Percentiles rank a stretch among this genome's conserved stretches.
phyloP scores from a whole-genome alignment of 768 basidiomycete genomes.

The Pulveroboletus ravenelii region DNA sequence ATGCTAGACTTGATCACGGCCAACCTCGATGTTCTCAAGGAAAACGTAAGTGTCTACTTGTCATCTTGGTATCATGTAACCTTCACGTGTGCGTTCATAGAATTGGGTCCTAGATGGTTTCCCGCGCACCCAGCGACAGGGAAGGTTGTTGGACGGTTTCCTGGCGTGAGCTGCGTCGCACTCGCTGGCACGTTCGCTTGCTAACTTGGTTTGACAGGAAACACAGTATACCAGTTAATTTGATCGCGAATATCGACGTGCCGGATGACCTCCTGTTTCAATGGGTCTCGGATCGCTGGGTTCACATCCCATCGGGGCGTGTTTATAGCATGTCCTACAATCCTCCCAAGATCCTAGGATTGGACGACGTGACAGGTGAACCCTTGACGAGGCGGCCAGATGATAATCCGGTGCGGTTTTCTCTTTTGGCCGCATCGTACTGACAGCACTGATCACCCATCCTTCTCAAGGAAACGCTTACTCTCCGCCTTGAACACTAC shows the following conservation, averaged over 20 bases:
- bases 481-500: slow-evolving; percentile 69
- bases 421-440: neutral
- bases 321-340: slow-evolving; percentile 88
- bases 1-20: slow-evolving; percentile 72
- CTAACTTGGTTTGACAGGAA: slow-evolving; percentile 37
- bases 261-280: slow-evolving; percentile 75
- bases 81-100: slow-evolving; percentile 33
- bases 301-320: slow-evolving; percentile 80
- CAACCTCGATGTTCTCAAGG: slow-evolving; percentile 58
- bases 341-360: slow-evolving; percentile 68
- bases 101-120: slow-evolving; percentile 92
- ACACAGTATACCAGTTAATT: slow-evolving; percentile 59
- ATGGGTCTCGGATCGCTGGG: slow-evolving; percentile 82
- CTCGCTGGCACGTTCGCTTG: neutral
- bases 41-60: slow-evolving; percentile 44
- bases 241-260: slow-evolving; percentile 80
- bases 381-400: slow-evolving; percentile 76
- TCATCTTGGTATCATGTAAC: neutral
- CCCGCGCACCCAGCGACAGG: slow-evolving; percentile 81
- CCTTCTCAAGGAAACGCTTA: slow-evolving; percentile 60
- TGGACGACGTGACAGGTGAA: slow-evolving; percentile 84
- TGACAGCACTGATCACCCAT: slow-evolving; percentile 6
- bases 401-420: slow-evolving; percentile 68
- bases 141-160: slow-evolving; percentile 65
- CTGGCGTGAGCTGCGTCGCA: slow-evolving; percentile 46